phyloP scores from a whole-genome alignment of 257 asterid genomes.

The Echites panduratus region DNA sequence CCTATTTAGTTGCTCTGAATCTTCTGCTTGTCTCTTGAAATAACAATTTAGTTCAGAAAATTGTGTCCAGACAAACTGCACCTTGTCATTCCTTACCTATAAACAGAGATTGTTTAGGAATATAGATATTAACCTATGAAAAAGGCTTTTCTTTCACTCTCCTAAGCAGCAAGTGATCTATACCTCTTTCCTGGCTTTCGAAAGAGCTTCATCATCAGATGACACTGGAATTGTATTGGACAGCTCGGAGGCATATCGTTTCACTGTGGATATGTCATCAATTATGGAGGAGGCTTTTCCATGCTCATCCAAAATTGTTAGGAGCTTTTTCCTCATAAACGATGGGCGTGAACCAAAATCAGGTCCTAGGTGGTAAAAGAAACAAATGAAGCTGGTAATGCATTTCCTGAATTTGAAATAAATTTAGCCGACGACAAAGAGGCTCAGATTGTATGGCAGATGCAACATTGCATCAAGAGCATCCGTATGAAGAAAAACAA shows the following conservation, averaged over 20 bases:
- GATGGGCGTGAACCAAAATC: constrained; percentile 72
- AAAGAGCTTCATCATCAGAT: constrained; percentile 84
- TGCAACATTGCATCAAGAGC: not conserved
- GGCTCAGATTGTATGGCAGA: not conserved
- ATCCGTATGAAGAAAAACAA: not conserved
- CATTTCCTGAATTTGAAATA: not conserved
- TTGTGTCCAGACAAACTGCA: constrained; percentile 85
- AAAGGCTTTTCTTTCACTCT: not conserved
- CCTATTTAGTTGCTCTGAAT: constrained; percentile 43
- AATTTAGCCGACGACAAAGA: not conserved
- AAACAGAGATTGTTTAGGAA: constrained; percentile 12
- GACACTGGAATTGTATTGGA: constrained; percentile 73
- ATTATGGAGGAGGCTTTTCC: constrained; percentile 78
- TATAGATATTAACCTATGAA: not conserved
- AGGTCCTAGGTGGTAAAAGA: constrained; percentile 45
- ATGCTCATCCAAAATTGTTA: constrained; percentile 66
- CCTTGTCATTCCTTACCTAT: constrained; percentile 64
- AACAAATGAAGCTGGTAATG: not conserved
- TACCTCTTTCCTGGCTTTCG: constrained; percentile 89
- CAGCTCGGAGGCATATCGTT: constrained; percentile 73
- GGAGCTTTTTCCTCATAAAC: constrained; percentile 59
- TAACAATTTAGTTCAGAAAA: constrained; percentile 62
- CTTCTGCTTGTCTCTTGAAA: constrained; percentile 66
- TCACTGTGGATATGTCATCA: constrained; percentile 57
- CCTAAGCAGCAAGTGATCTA: not conserved